Percentiles rank a stretch among this genome's conserved stretches.
Evolutionary conservation across 192 early-diverging fungal genomes (phyloP).

Genomic region (Entomortierella parvispora): DNA sequence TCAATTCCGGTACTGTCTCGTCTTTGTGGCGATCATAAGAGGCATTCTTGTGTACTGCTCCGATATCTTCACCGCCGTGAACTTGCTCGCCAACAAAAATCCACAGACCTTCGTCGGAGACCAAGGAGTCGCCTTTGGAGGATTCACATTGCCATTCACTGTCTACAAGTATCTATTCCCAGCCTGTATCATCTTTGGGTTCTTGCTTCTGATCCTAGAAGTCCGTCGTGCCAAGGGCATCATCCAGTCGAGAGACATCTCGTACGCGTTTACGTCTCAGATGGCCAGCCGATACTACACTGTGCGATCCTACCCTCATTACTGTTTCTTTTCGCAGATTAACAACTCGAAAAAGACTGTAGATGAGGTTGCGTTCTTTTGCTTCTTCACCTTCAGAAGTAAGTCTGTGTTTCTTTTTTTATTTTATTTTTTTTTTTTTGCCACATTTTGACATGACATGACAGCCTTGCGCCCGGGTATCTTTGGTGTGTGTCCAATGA

Average conservation of each 20-base stretch:
- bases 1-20: constrained; percentile 59
- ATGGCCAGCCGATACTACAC: constrained; percentile 81
- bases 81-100: constrained; percentile 61
- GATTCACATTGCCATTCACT: constrained; percentile 51
- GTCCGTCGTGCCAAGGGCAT: constrained; percentile 72
- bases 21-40: constrained; percentile 74
- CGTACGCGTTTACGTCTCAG: constrained; percentile 76
- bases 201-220: constrained; percentile 75
- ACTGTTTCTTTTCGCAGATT: constrained; percentile 82
- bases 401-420: constrained; percentile 11
- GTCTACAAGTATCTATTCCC: constrained; percentile 64
- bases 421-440: constrained; percentile 4
- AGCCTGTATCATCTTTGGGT: constrained; percentile 76
- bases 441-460: too few relatives aligned
- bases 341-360: constrained; percentile 67
- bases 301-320: constrained; percentile 78
- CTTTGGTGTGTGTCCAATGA: too few relatives aligned
- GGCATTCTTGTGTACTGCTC: constrained; percentile 80
- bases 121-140: constrained; percentile 27
- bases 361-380: constrained; percentile 82
- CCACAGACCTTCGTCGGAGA: constrained; percentile 36
- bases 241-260: constrained; percentile 76
- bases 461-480: too few relatives aligned
- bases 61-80: constrained; percentile 81
- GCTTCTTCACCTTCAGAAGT: constrained; percentile 86